phyloP scores from a whole-genome alignment of 768 basidiomycete species.

The Serendipita indica region DNA sequence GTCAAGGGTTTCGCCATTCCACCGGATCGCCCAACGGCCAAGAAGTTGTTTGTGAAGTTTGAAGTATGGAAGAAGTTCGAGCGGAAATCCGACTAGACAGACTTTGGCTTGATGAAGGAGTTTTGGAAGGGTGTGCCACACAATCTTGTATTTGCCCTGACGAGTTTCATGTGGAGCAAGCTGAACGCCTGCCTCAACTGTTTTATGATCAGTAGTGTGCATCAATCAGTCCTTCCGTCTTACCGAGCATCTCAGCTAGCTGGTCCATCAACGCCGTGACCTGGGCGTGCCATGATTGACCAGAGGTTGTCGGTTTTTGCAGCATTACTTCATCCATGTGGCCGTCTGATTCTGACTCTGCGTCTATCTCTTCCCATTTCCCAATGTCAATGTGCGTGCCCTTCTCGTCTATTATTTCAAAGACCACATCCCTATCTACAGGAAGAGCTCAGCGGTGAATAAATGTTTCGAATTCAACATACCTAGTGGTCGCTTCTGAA shows the following conservation, averaged over 20 bases:
- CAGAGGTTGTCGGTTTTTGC: neutral
- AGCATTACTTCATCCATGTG: neutral
- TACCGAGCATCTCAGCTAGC: neutral
- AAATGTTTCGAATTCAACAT: too few relatives aligned
- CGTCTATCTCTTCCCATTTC: neutral
- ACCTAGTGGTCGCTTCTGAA: neutral
- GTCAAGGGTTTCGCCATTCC: conserved; percentile 1
- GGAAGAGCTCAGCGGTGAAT: neutral
- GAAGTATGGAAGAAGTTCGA: neutral
- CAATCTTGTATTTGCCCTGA: neutral
- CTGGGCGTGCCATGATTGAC: neutral
- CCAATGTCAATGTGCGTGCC: neutral
- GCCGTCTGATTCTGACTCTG: neutral
- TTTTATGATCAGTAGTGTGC: neutral
- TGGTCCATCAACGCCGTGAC: neutral
- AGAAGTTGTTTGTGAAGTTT: neutral
- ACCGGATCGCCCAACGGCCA: neutral
- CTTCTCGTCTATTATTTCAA: neutral
- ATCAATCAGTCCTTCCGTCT: neutral
- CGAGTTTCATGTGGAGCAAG: neutral
- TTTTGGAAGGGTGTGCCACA: neutral
- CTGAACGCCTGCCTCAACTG: neutral
- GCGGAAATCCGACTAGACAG: neutral
- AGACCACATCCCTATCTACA: conserved; percentile 5
- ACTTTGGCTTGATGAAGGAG: neutral